These are phyloP conservation scores for Xanthoparmelia taractica DNA, from an alignment of 495 filamentous ascomycete genomes.

Conservation along the genomic window DNA sequence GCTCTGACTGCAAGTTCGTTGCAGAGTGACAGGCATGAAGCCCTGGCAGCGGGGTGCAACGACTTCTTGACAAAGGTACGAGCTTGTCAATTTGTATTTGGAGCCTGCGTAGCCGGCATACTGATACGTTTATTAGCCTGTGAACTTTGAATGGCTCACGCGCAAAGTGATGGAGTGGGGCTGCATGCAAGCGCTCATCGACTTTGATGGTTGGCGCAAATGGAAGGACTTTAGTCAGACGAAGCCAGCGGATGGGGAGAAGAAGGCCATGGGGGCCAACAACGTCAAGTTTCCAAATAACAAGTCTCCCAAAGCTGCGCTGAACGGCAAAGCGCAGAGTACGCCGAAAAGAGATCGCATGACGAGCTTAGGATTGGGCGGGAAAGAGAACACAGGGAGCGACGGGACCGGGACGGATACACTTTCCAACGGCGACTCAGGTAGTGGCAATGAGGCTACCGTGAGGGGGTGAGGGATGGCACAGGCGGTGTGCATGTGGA, in stretches of 20 bases:
- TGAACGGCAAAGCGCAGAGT: conserved; percentile 10
- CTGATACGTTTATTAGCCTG: conserved; percentile 53
- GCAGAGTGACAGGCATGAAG: conserved; percentile 91
- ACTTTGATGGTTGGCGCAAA: conserved; percentile 95
- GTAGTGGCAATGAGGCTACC: conserved; percentile 1
- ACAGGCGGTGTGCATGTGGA: not conserved
- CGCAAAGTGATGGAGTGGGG: conserved; percentile 99
- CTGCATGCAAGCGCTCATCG: conserved; percentile 94
- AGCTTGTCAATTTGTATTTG: conserved; percentile 7
- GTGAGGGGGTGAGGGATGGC: not conserved
- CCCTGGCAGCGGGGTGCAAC: conserved; percentile 91
- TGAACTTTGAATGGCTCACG: conserved; percentile 95
- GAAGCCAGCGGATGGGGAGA: conserved; percentile 5
- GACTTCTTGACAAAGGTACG: conserved; percentile 96
- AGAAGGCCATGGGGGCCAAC: conserved; percentile 9
- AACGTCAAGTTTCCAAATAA: conserved; percentile 7
- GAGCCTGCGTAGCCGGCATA: not conserved
- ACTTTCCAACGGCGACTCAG: conserved; percentile 4
- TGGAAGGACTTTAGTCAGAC: conserved; percentile 72
- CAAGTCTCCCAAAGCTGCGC: conserved; percentile 3
- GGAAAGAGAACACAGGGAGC: not conserved
- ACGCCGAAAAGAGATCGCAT: conserved; percentile 1
- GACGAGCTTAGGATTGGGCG: not conserved
- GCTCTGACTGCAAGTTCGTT: conserved; percentile 88
- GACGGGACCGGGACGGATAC: conserved; percentile 3